These are phyloP conservation scores for Scytalidium sp. DNA, from an alignment of 2,329 filamentous ascomycete species.

Conservation along the genomic window DNA sequence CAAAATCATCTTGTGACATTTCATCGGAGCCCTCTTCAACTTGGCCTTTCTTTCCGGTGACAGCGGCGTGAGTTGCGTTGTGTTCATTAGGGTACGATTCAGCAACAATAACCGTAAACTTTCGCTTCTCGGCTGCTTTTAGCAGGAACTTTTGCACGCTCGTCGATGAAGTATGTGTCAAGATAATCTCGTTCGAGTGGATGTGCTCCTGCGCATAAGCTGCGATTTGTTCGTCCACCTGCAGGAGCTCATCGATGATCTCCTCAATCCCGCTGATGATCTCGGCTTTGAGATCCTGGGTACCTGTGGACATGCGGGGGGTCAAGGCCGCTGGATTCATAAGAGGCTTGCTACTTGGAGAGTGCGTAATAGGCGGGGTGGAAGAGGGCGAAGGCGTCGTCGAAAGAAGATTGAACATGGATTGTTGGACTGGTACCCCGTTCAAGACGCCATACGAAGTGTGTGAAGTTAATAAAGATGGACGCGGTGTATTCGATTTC, in stretches of 20 bases:
- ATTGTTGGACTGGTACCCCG: constrained; percentile 53
- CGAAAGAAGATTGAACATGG: constrained; percentile 85
- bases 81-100: constrained; percentile 71
- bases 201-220: constrained; percentile 87
- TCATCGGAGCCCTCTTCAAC: constrained; percentile 36
- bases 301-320: constrained; percentile 23
- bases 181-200: constrained; percentile 86
- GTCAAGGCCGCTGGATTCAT: constrained; percentile 23
- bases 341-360: constrained; percentile 38
- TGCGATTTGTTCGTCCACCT: constrained; percentile 91
- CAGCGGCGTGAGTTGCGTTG: constrained; percentile 56
- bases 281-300: constrained; percentile 78
- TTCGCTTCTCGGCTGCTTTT: constrained; percentile 82
- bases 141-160: constrained; percentile 89
- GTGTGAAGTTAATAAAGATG: constrained; percentile 59
- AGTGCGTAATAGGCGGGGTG: constrained; percentile 50
- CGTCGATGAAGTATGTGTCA: constrained; percentile 81
- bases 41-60: constrained; percentile 50
- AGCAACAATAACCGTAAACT: constrained; percentile 86
- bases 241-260: constrained; percentile 90
- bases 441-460: constrained; percentile 60
- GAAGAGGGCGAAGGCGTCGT: constrained; percentile 55
- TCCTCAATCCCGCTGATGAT: constrained; percentile 93
- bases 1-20: constrained; percentile 52
- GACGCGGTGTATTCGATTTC: constrained; percentile 38